These are phyloP conservation scores for Metschnikowia noctiluminum DNA, from an alignment of 805 yeast genomes.

Conservation along the genomic window DNA sequence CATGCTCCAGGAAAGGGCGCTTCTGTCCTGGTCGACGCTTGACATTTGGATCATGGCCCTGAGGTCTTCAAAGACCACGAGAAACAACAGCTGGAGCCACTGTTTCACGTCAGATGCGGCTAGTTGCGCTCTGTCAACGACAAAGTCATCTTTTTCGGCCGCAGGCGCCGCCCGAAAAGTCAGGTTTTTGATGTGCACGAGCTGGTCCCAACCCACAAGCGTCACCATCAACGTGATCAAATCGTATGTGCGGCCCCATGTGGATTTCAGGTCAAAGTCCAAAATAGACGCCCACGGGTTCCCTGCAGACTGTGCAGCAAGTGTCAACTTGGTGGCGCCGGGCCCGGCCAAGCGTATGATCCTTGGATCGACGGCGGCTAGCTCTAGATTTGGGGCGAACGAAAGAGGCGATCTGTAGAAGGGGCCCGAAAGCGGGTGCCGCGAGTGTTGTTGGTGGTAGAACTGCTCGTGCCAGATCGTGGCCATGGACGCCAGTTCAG, in stretches of 20 bases:
- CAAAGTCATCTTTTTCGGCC: slow-evolving; percentile 32
- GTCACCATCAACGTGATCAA: slow-evolving; percentile 66
- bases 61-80: slow-evolving; percentile 64
- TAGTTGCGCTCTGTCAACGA: slow-evolving; percentile 18
- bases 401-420: slow-evolving; percentile 36
- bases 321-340: slow-evolving; percentile 21
- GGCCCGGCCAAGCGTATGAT: slow-evolving; percentile 29
- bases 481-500: slow-evolving; percentile 28
- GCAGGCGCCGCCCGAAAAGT: slow-evolving; percentile 45
- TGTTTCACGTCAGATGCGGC: slow-evolving; percentile 53
- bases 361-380: slow-evolving; percentile 33
- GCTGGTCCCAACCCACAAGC: slow-evolving; percentile 77
- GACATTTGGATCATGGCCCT: slow-evolving; percentile 26
- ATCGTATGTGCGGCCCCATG: slow-evolving; percentile 54
- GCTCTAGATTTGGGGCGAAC: slow-evolving; percentile 30
- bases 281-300: slow-evolving; percentile 25
- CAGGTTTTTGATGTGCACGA: slow-evolving; percentile 60
- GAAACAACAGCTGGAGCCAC: slow-evolving; percentile 75
- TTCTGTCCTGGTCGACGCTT: slow-evolving; percentile 37
- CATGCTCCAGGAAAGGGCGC: slow-evolving; percentile 73
- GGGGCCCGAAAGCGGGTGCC: slow-evolving; percentile 38
- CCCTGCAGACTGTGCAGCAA: slow-evolving; percentile 33
- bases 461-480: slow-evolving; percentile 33
- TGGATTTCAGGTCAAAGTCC: slow-evolving; percentile 33
- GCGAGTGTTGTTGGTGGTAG: slow-evolving; percentile 25